Conservation (phyloP, 179 eudicot genomes). For the Carnegiea gigantea region DNA sequence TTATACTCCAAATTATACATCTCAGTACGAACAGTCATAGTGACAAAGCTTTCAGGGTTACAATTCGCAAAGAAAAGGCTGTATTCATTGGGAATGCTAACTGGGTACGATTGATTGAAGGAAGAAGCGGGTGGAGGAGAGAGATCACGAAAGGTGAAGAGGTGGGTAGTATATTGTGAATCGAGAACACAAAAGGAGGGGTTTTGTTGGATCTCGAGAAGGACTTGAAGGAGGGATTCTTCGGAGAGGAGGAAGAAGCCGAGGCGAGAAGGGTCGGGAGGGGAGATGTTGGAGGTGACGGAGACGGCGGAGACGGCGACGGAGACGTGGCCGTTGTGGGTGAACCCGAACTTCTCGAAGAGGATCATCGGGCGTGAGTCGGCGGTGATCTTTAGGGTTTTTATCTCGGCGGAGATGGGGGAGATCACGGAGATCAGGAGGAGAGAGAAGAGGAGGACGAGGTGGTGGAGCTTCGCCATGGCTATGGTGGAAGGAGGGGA, state of each 20-base stretch:
- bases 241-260: slow-evolving; percentile 86
- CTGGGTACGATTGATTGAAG: slow-evolving; percentile 49
- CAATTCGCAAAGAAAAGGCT: slow-evolving; percentile 80
- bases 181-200: slow-evolving; percentile 68
- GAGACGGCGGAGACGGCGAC: slow-evolving; percentile 64
- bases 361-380: slow-evolving; percentile 83
- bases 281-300: slow-evolving; percentile 48
- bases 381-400: slow-evolving; percentile 53
- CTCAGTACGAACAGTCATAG: slow-evolving; percentile 68
- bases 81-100: slow-evolving; percentile 64
- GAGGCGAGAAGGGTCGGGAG: slow-evolving; percentile 54
- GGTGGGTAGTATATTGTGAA: slow-evolving; percentile 43
- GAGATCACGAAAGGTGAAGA: slow-evolving; percentile 76
- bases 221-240: slow-evolving; percentile 75
- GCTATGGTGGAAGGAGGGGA: neutral
- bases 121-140: slow-evolving; percentile 69
- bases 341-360: slow-evolving; percentile 89
- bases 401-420: slow-evolving; percentile 59
- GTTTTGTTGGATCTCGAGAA: slow-evolving; percentile 68
- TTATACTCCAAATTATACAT: slow-evolving; percentile 59
- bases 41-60: slow-evolving; percentile 55
- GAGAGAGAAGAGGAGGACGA: slow-evolving; percentile 23
- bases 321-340: slow-evolving; percentile 61
- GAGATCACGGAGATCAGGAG: slow-evolving; percentile 25
- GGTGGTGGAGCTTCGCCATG: slow-evolving; percentile 19